Evolutionary conservation across 345 rosid genomes (phyloP).

Genomic region (Laguncularia racemosa): DNA sequence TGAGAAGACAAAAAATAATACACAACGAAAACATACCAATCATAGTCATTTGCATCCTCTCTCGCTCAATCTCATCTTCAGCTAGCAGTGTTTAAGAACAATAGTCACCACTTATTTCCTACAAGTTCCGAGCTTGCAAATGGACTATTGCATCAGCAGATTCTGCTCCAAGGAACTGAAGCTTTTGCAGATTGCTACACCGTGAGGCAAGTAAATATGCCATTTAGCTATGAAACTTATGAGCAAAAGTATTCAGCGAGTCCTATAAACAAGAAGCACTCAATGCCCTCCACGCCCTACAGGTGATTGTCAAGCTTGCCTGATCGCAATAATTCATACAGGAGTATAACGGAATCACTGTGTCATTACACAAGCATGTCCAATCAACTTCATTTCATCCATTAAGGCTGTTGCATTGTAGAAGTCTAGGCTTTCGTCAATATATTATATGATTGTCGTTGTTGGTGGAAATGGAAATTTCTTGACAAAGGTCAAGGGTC

Average conservation of each 20-base stretch:
- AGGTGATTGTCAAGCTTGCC: slow-evolving; percentile 58
- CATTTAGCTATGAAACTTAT: slow-evolving; percentile 44
- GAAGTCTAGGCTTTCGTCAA: slow-evolving; percentile 77
- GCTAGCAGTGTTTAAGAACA: too few species aligned
- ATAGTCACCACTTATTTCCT: slow-evolving; percentile 70
- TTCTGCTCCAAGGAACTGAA: slow-evolving; percentile 71
- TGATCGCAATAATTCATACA: slow-evolving; percentile 70
- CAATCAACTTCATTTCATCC: slow-evolving; percentile 72
- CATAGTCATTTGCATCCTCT: too few species aligned
- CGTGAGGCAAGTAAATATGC: slow-evolving; percentile 54
- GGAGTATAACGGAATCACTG: slow-evolving; percentile 58
- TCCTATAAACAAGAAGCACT: slow-evolving; percentile 60
- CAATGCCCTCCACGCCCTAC: slow-evolving; percentile 55
- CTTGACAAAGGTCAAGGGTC: slow-evolving; percentile 29
- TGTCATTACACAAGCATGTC: slow-evolving; percentile 67
- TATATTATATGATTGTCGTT: slow-evolving; percentile 59
- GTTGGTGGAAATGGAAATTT: slow-evolving; percentile 60
- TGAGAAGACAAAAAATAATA: too few species aligned
- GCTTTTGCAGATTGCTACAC: slow-evolving; percentile 46
- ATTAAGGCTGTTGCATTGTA: slow-evolving; percentile 59
- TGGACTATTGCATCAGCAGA: slow-evolving; percentile 67
- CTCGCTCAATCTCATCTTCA: too few species aligned
- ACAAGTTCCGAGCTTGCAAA: slow-evolving; percentile 53
- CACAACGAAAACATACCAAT: too few species aligned
- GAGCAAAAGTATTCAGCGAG: slow-evolving; percentile 67